Conservation (phyloP, 2,329 filamentous ascomycete species). For the Plenodomus lindquistii region DNA sequence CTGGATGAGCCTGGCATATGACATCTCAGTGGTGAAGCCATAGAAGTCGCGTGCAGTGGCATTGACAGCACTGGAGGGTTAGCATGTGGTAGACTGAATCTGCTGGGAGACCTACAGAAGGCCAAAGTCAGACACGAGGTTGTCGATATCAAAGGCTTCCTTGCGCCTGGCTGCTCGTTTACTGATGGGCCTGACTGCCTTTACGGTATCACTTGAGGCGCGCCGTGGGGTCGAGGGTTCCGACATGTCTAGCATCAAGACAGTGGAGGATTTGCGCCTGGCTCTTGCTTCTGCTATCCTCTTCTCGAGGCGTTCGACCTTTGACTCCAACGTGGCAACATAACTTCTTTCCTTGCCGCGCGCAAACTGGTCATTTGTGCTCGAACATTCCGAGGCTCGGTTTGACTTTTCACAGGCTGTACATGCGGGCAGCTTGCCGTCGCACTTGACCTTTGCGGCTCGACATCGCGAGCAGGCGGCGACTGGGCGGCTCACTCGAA, state of each 20-base stretch:
- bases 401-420: constrained; percentile 93
- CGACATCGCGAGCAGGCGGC: constrained; percentile 83
- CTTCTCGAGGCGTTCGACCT: constrained; percentile 84
- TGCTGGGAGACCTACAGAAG: constrained; percentile 66
- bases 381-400: constrained; percentile 83
- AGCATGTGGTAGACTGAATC: background rate
- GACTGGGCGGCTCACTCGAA: constrained; percentile 77
- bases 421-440: constrained; percentile 93
- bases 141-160: constrained; percentile 86
- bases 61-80: constrained; percentile 70
- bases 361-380: constrained; percentile 94
- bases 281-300: constrained; percentile 69
- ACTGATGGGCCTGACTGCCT: constrained; percentile 35
- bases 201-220: constrained; percentile 42
- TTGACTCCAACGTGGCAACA: constrained; percentile 90
- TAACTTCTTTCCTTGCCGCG: constrained; percentile 96
- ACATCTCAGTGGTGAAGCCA: constrained; percentile 84
- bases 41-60: constrained; percentile 94
- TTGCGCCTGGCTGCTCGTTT: constrained; percentile 54
- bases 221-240: constrained; percentile 59
- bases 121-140: constrained; percentile 90
- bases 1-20: constrained; percentile 84
- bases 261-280: constrained; percentile 72
- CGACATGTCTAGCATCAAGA: constrained; percentile 64
- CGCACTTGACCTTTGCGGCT: constrained; percentile 95